A percentile compares a stretch with the other conserved stretches of the same genome.
These are phyloP conservation scores for Cercophora sp. DNA, from an alignment of 495 filamentous ascomycete species.

Conservation along the genomic window DNA sequence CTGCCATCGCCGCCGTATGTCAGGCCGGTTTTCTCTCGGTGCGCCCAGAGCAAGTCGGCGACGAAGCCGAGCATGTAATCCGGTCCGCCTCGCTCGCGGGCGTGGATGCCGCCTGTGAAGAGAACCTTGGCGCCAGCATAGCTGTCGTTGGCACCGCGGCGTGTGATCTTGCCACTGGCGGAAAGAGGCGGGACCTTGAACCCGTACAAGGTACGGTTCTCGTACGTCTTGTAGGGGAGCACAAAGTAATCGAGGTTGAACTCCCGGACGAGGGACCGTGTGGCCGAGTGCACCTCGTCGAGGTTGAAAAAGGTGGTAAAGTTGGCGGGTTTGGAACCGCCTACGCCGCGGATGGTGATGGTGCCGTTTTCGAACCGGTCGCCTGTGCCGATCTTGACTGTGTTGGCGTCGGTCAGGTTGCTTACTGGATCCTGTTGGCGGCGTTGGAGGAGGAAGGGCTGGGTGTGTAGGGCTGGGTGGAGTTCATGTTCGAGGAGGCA, in stretches of 20 bases:
- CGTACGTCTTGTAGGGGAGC: slow-evolving; percentile 12
- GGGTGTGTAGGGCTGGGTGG: neutral
- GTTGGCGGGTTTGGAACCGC: slow-evolving; percentile 13
- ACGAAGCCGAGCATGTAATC: slow-evolving; percentile 17
- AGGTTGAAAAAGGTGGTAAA: slow-evolving; percentile 13
- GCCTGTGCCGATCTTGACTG: slow-evolving; percentile 10
- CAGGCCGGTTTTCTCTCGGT: slow-evolving; percentile 10
- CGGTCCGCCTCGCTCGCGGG: slow-evolving; percentile 19
- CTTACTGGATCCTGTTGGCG: too few species aligned
- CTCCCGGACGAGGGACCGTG: slow-evolving; percentile 4
- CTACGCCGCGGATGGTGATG: slow-evolving; percentile 7
- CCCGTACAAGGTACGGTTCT: slow-evolving; percentile 14
- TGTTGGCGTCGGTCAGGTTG: neutral
- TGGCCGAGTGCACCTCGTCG: slow-evolving; percentile 13
- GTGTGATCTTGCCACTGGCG: too few species aligned
- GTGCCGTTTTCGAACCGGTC: slow-evolving; percentile 19
- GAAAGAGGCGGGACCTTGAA: slow-evolving; percentile 5
- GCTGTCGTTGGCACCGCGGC: too few species aligned
- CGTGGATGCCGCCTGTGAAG: slow-evolving; percentile 13
- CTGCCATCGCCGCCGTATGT: slow-evolving; percentile 37
- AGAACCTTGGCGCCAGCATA: neutral
- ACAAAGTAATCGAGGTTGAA: slow-evolving; percentile 11
- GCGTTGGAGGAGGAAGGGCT: neutral
- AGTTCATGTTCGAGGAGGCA: neutral
- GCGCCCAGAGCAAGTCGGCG: slow-evolving; percentile 12